Evolutionary conservation across 192 early-diverging fungal species (phyloP).

Genomic region (Mortierella claussenii): DNA sequence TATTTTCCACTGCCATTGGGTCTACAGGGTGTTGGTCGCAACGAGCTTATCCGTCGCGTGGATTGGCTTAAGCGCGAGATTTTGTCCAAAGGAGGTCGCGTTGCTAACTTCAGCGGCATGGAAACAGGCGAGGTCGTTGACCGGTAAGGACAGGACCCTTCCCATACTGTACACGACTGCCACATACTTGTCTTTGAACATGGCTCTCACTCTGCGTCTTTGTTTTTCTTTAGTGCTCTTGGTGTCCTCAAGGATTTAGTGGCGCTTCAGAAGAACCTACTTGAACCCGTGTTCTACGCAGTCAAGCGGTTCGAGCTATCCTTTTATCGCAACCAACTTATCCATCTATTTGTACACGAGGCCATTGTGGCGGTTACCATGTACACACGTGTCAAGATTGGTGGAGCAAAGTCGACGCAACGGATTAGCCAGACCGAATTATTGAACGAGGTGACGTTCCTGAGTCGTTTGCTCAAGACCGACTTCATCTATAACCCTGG

Average conservation of each 20-base stretch:
- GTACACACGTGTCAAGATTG: constrained; percentile 82
- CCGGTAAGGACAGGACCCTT: constrained; percentile 51
- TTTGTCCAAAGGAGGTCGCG: constrained; percentile 74
- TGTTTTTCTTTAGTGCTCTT: constrained; percentile 58
- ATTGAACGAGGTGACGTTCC: constrained; percentile 73
- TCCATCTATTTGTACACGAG: constrained; percentile 51
- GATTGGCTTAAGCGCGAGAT: constrained; percentile 77
- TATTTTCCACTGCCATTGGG: no score
- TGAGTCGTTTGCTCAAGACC: constrained; percentile 78
- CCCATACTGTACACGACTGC: no score
- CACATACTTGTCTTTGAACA: no score
- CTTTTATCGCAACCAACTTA: constrained; percentile 88
- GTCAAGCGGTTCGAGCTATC: constrained; percentile 84
- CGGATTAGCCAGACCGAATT: constrained; percentile 66
- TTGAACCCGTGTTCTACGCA: constrained; percentile 86
- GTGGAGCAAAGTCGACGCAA: constrained; percentile 76
- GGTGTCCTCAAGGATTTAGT: constrained; percentile 79
- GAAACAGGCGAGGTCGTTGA: constrained; percentile 80
- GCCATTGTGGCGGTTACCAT: constrained; percentile 80
- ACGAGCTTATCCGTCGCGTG: constrained; percentile 78
- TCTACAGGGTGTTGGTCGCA: constrained; percentile 66
- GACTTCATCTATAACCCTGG: constrained; percentile 86
- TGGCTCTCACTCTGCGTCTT: constrained; percentile 2
- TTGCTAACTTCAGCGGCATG: constrained; percentile 81
- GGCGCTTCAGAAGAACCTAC: constrained; percentile 77